Percentiles rank a stretch among this genome's conserved stretches.
Evolutionary conservation across 2,329 filamentous ascomycete genomes (phyloP).

Genomic region (Akanthomyces lecanii): DNA sequence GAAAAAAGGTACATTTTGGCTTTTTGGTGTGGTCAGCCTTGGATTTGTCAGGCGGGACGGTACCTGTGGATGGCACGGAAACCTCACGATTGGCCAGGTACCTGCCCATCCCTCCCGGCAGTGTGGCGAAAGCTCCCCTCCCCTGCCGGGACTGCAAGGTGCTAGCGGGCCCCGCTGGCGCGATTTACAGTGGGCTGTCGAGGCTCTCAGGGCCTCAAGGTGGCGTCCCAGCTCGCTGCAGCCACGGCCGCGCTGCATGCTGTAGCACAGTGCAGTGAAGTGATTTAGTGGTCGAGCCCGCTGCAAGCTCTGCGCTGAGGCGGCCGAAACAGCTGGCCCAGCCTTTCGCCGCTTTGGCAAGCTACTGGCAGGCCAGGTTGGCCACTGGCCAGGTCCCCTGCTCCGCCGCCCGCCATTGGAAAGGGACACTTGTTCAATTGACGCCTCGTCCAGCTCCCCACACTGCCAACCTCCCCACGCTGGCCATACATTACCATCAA

Average conservation of each 20-base stretch:
- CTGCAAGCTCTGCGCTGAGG: too few relatives aligned
- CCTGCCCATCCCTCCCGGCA: not conserved
- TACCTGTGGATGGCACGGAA: not conserved
- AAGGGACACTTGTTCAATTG: slow-evolving; percentile 45
- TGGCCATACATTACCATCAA: slow-evolving; percentile 24
- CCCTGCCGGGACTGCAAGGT: not conserved
- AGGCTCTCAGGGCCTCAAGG: too few relatives aligned
- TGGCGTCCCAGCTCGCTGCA: not conserved
- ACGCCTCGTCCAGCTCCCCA: slow-evolving; percentile 24
- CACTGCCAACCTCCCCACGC: slow-evolving; percentile 26
- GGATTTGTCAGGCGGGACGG: slow-evolving; percentile 11
- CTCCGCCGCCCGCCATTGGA: slow-evolving; percentile 17
- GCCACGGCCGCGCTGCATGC: not conserved
- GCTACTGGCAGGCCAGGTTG: too few relatives aligned
- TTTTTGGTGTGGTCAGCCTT: not conserved
- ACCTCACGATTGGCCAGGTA: slow-evolving; percentile 2
- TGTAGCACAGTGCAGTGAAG: too few relatives aligned
- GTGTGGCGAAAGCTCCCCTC: not conserved
- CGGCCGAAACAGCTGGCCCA: too few relatives aligned
- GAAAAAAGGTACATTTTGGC: not conserved
- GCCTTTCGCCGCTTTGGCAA: too few relatives aligned
- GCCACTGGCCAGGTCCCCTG: not conserved
- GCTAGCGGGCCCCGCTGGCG: not conserved
- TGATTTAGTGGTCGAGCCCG: too few relatives aligned
- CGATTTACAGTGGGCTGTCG: not conserved